These are phyloP conservation scores for Anthoceros angustus DNA, from an alignment of 225 moss, liverwort and hornwort species.

Conservation along the genomic window DNA sequence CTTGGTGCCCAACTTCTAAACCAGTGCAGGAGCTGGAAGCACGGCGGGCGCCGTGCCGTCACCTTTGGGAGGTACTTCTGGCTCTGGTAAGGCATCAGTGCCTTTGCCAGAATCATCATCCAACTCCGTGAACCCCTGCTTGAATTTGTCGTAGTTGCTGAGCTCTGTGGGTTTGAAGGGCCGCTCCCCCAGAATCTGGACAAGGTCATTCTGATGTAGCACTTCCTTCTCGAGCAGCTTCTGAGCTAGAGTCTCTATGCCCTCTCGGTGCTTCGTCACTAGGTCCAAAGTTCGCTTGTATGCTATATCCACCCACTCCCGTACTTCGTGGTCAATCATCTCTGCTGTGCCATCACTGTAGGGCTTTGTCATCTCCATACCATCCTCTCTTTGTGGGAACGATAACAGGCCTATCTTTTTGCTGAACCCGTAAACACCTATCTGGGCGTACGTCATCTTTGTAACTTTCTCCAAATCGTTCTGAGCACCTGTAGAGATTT, in stretches of 20 bases:
- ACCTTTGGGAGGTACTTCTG: neutral
- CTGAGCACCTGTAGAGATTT: slow-evolving; percentile 90
- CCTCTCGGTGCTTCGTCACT: slow-evolving; percentile 47
- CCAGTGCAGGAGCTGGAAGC: neutral
- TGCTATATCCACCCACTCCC: slow-evolving; percentile 71
- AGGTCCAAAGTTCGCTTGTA: slow-evolving; percentile 72
- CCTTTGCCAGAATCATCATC: neutral
- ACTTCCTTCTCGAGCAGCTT: slow-evolving; percentile 92
- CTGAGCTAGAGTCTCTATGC: slow-evolving; percentile 64
- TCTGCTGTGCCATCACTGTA: slow-evolving; percentile 91
- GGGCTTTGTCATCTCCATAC: slow-evolving; percentile 91
- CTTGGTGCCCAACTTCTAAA: neutral
- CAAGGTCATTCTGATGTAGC: slow-evolving; percentile 83
- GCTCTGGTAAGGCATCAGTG: neutral
- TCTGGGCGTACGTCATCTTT: slow-evolving; percentile 97
- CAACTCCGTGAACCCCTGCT: slow-evolving; percentile 39
- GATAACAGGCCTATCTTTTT: slow-evolving; percentile 89
- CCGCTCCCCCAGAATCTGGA: slow-evolving; percentile 64
- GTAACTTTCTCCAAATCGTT: slow-evolving; percentile 97
- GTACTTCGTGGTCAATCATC: slow-evolving; percentile 93
- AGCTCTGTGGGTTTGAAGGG: slow-evolving; percentile 85
- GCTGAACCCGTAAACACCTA: slow-evolving; percentile 93
- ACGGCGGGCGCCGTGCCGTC: neutral
- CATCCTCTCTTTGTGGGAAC: slow-evolving; percentile 89
- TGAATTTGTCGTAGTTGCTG: slow-evolving; percentile 84